Percentiles rank a stretch among this genome's conserved stretches.
phyloP scores from a whole-genome alignment of 2,329 filamentous ascomycete genomes.

The Epichloe bromicola region DNA sequence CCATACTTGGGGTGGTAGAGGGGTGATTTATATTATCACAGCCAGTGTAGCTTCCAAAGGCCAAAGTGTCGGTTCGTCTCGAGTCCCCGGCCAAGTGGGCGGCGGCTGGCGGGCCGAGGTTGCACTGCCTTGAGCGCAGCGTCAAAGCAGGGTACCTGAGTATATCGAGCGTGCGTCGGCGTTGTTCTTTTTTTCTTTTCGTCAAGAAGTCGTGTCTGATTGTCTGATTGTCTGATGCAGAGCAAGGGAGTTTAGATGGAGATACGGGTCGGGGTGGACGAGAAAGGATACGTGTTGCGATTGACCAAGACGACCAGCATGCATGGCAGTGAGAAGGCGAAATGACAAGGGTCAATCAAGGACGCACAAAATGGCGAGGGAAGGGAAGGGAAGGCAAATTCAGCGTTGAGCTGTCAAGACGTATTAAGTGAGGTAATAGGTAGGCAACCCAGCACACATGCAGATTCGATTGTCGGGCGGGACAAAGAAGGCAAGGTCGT shows the following conservation, averaged over 20 bases:
- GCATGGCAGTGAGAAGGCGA: conserved; percentile 2
- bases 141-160: background rate
- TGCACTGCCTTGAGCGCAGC: background rate
- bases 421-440: too few relatives aligned
- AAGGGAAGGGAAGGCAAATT: background rate
- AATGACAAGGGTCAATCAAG: background rate
- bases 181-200: background rate
- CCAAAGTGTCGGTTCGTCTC: background rate
- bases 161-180: background rate
- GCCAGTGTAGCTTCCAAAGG: background rate
- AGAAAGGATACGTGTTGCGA: background rate
- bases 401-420: background rate
- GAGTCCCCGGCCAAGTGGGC: background rate
- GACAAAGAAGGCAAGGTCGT: too few relatives aligned
- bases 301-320: conserved; percentile 1
- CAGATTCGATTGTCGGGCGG: too few relatives aligned
- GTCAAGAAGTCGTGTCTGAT: background rate
- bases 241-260: background rate
- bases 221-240: background rate
- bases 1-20: conserved; percentile 25
- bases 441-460: too few relatives aligned
- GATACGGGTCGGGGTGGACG: background rate
- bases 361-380: background rate
- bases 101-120: background rate
- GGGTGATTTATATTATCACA: background rate